phyloP scores from a whole-genome alignment of 2,329 filamentous ascomycete genomes.

The Aspergillus hortae region DNA sequence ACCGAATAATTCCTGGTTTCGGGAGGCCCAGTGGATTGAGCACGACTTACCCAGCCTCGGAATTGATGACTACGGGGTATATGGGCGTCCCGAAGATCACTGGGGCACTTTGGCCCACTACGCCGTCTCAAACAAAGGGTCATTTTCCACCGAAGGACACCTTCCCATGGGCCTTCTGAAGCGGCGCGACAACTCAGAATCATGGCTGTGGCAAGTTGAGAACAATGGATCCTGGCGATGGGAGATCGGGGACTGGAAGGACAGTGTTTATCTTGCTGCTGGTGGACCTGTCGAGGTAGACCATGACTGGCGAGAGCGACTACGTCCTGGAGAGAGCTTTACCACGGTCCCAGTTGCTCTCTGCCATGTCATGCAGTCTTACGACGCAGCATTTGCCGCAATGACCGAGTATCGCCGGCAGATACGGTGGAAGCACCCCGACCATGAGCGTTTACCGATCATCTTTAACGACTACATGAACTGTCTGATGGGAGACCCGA shows the following conservation, averaged over 20 bases:
- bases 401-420: conserved; percentile 29
- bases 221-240: conserved; percentile 36
- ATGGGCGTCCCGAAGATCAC: conserved; percentile 16
- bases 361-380: conserved; percentile 17
- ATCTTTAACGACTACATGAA: conserved; percentile 43
- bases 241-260: conserved; percentile 35
- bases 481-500: conserved; percentile 38
- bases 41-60: conserved; percentile 24
- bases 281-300: conserved; percentile 24
- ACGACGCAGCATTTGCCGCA: conserved; percentile 22
- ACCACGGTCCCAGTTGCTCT: conserved; percentile 23
- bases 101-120: conserved; percentile 17
- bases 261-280: conserved; percentile 29
- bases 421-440: conserved; percentile 26
- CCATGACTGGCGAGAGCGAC: conserved; percentile 25
- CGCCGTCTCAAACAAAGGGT: conserved; percentile 23
- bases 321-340: conserved; percentile 22
- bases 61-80: conserved; percentile 24
- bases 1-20: conserved; percentile 31
- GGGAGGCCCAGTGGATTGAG: conserved; percentile 32
- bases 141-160: conserved; percentile 27
- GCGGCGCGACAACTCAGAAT: conserved; percentile 16
- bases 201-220: conserved; percentile 37
- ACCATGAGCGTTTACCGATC: conserved; percentile 27
- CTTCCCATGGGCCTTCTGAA: conserved; percentile 31